phyloP scores from a whole-genome alignment of 345 rosid genomes.

The Syzygium aqueum region DNA sequence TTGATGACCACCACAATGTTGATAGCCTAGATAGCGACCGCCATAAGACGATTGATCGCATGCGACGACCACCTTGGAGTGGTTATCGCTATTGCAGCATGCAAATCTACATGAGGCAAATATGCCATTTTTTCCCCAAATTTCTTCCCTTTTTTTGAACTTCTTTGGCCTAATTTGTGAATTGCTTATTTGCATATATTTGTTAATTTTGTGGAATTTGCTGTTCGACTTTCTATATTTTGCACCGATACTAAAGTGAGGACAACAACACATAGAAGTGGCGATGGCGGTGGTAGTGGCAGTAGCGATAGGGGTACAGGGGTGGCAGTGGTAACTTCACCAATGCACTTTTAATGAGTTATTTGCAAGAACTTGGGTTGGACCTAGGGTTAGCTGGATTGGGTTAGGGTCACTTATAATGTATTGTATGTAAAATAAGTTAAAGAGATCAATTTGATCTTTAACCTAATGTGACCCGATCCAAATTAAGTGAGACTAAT shows the following conservation, averaged over 20 bases:
- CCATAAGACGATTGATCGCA: neutral
- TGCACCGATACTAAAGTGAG: neutral
- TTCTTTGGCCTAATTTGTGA: neutral
- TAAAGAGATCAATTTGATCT: neutral
- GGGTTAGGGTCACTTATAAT: neutral
- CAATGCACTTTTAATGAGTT: neutral
- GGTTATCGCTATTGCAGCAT: neutral
- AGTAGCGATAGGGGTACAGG: neutral
- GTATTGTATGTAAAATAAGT: neutral
- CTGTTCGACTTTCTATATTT: neutral
- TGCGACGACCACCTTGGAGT: neutral
- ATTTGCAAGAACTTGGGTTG: neutral
- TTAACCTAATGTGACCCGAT: neutral
- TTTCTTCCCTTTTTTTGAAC: neutral
- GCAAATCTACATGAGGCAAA: neutral
- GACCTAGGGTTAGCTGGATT: neutral
- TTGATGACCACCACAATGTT: neutral
- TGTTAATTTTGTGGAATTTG: neutral
- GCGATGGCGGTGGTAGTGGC: neutral
- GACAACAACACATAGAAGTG: neutral
- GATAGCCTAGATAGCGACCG: neutral
- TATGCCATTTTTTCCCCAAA: neutral
- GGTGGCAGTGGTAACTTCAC: neutral
- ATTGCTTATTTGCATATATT: neutral
- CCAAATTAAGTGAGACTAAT: neutral